Percentiles rank a stretch among this genome's conserved stretches.
Conservation (phyloP, 257 asterid species). For the Solanum dulcamara region DNA sequence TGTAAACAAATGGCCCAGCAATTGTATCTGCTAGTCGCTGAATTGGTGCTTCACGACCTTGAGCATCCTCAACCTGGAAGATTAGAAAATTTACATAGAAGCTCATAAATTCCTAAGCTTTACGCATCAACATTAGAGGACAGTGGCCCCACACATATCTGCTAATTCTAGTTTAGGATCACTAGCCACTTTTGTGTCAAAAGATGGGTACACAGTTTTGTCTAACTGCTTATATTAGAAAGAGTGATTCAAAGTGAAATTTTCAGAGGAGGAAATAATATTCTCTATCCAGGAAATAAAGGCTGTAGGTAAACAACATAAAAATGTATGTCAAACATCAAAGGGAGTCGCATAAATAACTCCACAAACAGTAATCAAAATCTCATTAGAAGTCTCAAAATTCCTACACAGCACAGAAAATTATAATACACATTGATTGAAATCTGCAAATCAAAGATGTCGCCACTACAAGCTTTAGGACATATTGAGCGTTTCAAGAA, state of each 20-base stretch:
- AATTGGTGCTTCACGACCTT: constrained; percentile 98
- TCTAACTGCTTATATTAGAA: background rate
- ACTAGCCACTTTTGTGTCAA: background rate
- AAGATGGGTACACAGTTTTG: background rate
- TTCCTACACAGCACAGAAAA: background rate
- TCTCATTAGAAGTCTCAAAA: background rate
- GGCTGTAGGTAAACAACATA: background rate
- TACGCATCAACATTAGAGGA: background rate
- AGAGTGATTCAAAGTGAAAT: background rate
- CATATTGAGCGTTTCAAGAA: background rate
- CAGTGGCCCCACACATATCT: background rate
- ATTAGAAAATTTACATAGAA: background rate
- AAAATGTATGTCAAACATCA: background rate
- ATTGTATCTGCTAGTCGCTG: constrained; percentile 98
- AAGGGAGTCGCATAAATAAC: background rate
- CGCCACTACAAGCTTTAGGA: background rate
- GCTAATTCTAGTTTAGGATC: background rate
- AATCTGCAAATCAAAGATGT: background rate
- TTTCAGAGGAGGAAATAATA: background rate
- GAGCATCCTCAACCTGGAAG: constrained; percentile 96
- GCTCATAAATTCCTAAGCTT: background rate
- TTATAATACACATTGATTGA: background rate
- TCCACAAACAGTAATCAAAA: background rate
- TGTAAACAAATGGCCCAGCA: constrained; percentile 95
- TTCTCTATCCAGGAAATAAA: background rate